Evolutionary conservation across 441 rosid genomes (phyloP), one percentile per base, ranked within the genome.

Genomic region (Populus tomentosa): DNA sequence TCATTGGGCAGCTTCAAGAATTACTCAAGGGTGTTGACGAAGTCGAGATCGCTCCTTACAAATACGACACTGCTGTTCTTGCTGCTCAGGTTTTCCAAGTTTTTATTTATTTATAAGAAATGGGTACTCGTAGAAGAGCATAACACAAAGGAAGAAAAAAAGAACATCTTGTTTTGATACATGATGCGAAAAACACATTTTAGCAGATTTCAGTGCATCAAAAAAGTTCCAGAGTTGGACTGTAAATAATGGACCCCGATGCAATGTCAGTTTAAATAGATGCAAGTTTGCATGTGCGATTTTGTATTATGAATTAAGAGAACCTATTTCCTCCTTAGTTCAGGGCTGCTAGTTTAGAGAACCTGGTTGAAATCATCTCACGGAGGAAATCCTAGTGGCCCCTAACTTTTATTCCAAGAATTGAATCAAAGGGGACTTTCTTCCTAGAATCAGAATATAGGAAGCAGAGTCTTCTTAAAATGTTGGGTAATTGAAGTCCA

Each of bases 1-100:
- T 95, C 20, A 85, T 93, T 77, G 85, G 84, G 8, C 95, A 91
- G 91, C 94, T 93, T 83, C 95, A 95, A 78, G 97, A 95, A 32
- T 82, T 95, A 76, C 94, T 95, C 56, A 84, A 87, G 75, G 94
- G 94, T 0, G 94, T 89, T 14, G 86, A 89, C 83, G 90, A 88
- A 70, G 86, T 80, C 56, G 87, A 88, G 78, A 81, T 86, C 76
- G 80, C 86, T 10, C 83, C 92, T 35, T 87, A 84, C 80, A 93
- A 87, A 80, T 90, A 86, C 36, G 92, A 95, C 53, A 84, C 81
- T 70, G 85, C 92, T 3, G 80, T 78, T 68, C 88, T 95, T 53
- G 89, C 97, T 32, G 94, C 94, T 76, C 98, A 91, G 98, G 98
- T 94, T 79, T 59, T 50, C 11, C 4, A 10, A 24, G 2, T 67